phyloP scores from a whole-genome alignment of 495 filamentous ascomycete species.

The Hypoxylon rickii region DNA sequence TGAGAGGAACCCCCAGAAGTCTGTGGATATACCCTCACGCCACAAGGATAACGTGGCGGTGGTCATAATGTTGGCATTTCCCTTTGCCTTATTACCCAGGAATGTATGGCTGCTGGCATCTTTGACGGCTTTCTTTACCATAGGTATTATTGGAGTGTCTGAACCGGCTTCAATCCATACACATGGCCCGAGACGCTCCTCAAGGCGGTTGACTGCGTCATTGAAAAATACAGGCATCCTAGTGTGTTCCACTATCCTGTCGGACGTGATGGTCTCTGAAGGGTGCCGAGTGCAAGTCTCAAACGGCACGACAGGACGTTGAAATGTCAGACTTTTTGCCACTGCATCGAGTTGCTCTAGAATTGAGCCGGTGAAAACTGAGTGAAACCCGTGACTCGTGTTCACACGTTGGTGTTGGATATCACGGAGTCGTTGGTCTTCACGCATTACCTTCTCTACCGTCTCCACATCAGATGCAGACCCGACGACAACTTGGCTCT shows the following conservation, averaged over 20 bases:
- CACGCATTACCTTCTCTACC: slow-evolving; percentile 15
- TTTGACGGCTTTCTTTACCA: slow-evolving; percentile 27
- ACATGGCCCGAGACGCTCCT: slow-evolving; percentile 29
- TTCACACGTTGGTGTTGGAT: slow-evolving; percentile 36
- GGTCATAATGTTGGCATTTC: not conserved
- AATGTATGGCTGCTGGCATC: not conserved
- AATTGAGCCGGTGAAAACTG: slow-evolving; percentile 43
- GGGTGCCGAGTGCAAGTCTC: slow-evolving; percentile 37
- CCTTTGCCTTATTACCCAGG: slow-evolving; percentile 1
- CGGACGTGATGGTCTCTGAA: slow-evolving; percentile 1
- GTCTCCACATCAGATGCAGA: slow-evolving; percentile 25
- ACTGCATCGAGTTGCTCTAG: slow-evolving; percentile 35
- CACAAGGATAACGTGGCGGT: slow-evolving; percentile 1
- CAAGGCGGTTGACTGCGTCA: slow-evolving; percentile 37
- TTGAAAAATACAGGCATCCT: slow-evolving; percentile 43
- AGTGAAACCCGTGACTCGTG: slow-evolving; percentile 54
- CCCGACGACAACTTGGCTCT: slow-evolving; percentile 42
- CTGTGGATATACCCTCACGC: not conserved
- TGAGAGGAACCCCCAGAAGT: slow-evolving; percentile 16
- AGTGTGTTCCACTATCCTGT: slow-evolving; percentile 35
- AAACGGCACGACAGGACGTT: slow-evolving; percentile 37
- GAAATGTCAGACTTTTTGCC: slow-evolving; percentile 31
- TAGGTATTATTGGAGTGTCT: slow-evolving; percentile 40
- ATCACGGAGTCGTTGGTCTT: slow-evolving; percentile 4
- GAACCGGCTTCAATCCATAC: slow-evolving; percentile 47